These are phyloP conservation scores for Fusarium sterilihyphosum DNA, from an alignment of 2,329 filamentous ascomycete species.

Conservation along the genomic window DNA sequence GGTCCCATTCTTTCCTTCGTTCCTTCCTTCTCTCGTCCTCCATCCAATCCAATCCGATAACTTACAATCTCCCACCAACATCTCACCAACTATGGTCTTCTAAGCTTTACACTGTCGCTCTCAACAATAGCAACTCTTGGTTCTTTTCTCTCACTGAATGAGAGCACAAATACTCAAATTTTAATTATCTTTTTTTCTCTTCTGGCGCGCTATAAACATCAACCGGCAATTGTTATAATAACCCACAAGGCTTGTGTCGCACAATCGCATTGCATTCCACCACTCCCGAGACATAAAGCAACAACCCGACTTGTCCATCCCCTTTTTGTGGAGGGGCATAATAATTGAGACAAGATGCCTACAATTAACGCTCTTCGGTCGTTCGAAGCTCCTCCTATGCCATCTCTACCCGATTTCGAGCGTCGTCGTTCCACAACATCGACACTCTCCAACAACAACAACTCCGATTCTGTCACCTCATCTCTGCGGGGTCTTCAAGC, in stretches of 20 bases:
- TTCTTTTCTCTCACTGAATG: not conserved
- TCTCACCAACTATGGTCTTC: not conserved
- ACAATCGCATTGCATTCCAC: conserved; percentile 1
- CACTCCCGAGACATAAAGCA: conserved; percentile 8
- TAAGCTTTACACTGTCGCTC: conserved; percentile 15
- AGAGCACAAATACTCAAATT: not conserved
- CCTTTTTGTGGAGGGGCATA: not conserved
- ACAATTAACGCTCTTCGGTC: conserved; percentile 39
- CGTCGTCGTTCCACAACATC: conserved; percentile 40
- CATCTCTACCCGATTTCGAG: conserved; percentile 41
- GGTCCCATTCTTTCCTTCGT: conserved; percentile 31
- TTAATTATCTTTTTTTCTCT: not conserved
- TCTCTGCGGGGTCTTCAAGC: conserved; percentile 34
- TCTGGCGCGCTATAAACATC: not conserved
- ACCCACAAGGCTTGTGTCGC: conserved; percentile 1
- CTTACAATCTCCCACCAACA: not conserved
- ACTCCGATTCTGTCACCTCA: conserved; percentile 22
- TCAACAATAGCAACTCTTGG: not conserved
- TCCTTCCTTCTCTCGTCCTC: conserved; percentile 12
- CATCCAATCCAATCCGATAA: conserved; percentile 5
- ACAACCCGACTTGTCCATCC: not conserved
- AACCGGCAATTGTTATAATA: not conserved
- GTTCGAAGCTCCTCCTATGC: conserved; percentile 40
- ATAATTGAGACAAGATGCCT: conserved; percentile 30
- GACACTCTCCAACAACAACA: conserved; percentile 28